Conservation (phyloP, 2,329 filamentous ascomycete species). For the Magnaporthales sp. region DNA sequence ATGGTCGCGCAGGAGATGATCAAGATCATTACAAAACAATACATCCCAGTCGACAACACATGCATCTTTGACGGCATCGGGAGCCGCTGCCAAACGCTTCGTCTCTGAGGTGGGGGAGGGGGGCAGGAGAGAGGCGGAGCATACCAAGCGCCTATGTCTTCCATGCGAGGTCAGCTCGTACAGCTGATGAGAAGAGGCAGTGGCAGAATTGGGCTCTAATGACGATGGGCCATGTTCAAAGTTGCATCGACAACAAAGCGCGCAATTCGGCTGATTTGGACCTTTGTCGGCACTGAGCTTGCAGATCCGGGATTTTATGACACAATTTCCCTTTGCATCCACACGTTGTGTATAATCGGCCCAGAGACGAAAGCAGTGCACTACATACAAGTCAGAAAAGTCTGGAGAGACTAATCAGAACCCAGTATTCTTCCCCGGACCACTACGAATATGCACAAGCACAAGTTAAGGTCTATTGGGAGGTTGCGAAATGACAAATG, state of each 20-base stretch:
- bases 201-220: slow-evolving; percentile 6
- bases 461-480: not conserved
- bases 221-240: not conserved
- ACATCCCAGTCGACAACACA: slow-evolving; percentile 62
- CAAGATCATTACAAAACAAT: slow-evolving; percentile 73
- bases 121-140: not conserved
- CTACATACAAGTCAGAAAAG: not conserved
- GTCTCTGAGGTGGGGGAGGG: slow-evolving; percentile 29
- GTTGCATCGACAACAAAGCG: not conserved
- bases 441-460: not conserved
- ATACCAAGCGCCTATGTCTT: slow-evolving; percentile 8
- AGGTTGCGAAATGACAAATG: not conserved
- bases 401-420: not conserved
- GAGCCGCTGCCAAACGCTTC: slow-evolving; percentile 51
- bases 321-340: not conserved
- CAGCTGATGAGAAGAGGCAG: not conserved
- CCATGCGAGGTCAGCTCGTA: not conserved
- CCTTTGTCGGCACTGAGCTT: slow-evolving; percentile 6
- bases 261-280: slow-evolving; percentile 7
- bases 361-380: not conserved
- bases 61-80: slow-evolving; percentile 62
- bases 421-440: not conserved
- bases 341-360: not conserved
- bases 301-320: slow-evolving; percentile 8
- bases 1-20: slow-evolving; percentile 96